Conservation (phyloP, 1,284 basidiomycete species). For the Microbotryum lychnidis-dioicae region DNA sequence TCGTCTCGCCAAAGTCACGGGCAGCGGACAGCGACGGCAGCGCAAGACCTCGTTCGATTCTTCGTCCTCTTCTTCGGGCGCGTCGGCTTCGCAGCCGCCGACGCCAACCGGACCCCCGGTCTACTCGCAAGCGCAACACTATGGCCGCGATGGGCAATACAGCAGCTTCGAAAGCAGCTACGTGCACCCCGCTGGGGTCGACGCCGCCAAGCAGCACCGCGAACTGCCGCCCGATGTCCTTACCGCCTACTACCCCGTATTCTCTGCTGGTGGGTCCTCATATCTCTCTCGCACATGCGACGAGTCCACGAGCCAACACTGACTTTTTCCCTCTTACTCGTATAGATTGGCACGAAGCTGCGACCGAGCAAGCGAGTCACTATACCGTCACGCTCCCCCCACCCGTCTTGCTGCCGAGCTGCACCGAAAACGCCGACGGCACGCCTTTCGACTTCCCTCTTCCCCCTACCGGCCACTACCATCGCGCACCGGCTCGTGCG, state of each 20-base stretch:
- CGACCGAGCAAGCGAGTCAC: conserved; percentile 10
- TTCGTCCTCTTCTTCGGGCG: conserved; percentile 25
- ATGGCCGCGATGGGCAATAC: neutral
- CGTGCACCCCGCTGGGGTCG: conserved; percentile 15
- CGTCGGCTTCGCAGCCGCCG: conserved; percentile 20
- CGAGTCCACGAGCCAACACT: too few species aligned
- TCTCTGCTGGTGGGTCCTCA: conserved; percentile 1
- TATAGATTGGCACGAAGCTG: conserved; percentile 26
- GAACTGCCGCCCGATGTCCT: neutral
- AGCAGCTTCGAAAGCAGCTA: conserved; percentile 6
- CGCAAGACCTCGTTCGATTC: conserved; percentile 22
- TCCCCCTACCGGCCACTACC: conserved; percentile 15
- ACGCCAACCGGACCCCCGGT: conserved; percentile 20
- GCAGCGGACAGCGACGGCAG: conserved; percentile 5
- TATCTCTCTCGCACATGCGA: too few species aligned
- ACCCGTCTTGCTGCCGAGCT: conserved; percentile 21
- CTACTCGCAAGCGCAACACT: neutral
- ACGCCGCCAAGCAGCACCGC: neutral
- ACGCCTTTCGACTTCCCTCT: conserved; percentile 9
- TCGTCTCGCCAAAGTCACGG: neutral
- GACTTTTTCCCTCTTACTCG: too few species aligned
- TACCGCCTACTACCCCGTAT: conserved; percentile 30
- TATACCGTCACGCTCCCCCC: conserved; percentile 18
- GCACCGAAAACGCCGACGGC: conserved; percentile 5
- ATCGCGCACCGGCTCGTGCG: neutral